Percentiles rank a stretch among this genome's conserved stretches.
These are phyloP conservation scores for Cordyceps militaris DNA, from an alignment of 2,329 filamentous ascomycete species.

Conservation along the genomic window DNA sequence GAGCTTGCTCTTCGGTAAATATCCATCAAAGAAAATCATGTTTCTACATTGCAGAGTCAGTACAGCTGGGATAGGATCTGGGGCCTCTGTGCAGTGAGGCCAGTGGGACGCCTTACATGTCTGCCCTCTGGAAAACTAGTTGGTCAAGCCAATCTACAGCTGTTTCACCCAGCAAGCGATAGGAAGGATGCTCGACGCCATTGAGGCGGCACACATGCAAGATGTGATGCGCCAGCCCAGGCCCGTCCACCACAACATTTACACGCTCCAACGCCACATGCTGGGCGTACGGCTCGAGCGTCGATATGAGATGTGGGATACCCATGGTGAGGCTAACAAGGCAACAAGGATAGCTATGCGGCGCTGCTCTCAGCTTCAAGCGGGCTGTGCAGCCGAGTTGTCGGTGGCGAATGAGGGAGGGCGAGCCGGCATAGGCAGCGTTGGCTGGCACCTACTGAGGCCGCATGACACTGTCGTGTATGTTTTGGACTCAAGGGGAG, in stretches of 20 bases:
- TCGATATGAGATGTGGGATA: slow-evolving; percentile 48
- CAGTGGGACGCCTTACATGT: slow-evolving; percentile 45
- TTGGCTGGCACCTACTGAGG: background rate
- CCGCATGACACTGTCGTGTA: slow-evolving; percentile 16
- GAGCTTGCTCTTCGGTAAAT: slow-evolving; percentile 62
- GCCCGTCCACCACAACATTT: slow-evolving; percentile 63
- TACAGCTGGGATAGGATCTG: slow-evolving; percentile 15
- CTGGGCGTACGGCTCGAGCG: slow-evolving; percentile 46
- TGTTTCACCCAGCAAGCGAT: slow-evolving; percentile 53
- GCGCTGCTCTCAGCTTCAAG: background rate
- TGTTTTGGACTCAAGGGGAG: background rate
- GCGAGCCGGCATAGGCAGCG: background rate
- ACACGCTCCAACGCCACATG: slow-evolving; percentile 33
- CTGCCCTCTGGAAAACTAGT: slow-evolving; percentile 47
- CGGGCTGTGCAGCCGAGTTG: background rate
- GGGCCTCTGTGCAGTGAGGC: slow-evolving; percentile 1
- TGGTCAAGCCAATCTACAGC: slow-evolving; percentile 56
- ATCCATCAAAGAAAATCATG: slow-evolving; percentile 80
- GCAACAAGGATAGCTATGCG: background rate
- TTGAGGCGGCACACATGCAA: slow-evolving; percentile 49
- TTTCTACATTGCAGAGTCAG: slow-evolving; percentile 34
- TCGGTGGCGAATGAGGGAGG: slow-evolving; percentile 8
- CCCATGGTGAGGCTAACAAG: slow-evolving; percentile 39
- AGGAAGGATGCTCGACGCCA: slow-evolving; percentile 51
- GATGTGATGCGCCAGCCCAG: slow-evolving; percentile 68